Base-by-base conservation (phyloP, 768 basidiomycete species). In the Leccinum uliginosum region DNA sequence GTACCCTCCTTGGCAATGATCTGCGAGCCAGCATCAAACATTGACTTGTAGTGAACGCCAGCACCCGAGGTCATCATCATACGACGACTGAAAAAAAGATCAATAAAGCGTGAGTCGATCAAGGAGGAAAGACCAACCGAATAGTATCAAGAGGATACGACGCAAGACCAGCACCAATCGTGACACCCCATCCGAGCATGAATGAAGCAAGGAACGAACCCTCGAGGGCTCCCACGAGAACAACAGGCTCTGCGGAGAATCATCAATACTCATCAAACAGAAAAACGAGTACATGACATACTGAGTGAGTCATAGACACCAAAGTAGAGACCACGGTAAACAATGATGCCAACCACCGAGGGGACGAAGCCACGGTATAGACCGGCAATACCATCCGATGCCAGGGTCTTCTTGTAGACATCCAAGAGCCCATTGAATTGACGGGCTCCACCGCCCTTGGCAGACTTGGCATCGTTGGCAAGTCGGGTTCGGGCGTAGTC, bases 21-120 rank as follows among this genome's bases (percentile, higher is more conserved):
- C 75, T 97, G 93, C 29, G 89, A 83, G 59, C 86, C 93, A 71
- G 95, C 95, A 70, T 98, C 95, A 75, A 96, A 89, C 94, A 98
- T 98, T 66, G 91, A 92, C 83, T 95, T 96, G 88, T 98, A 98
- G 87, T 98, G 94, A 59, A 89, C 85, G 68, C 84, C 83, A 68
- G 85, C 88, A 67, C 96, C 97, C 23, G 96, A 98, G 35, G 97
- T 98, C 96, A 98, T 98, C 97, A 99, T 99, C 97, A 99, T 99
- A 67, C 97, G 93, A 88, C 97, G 95, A 88, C 96, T 95, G 66
- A 63, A 71, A 12, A 68, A 21, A 67, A 65, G 59, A 52, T 56
- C 52, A 54, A 56, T 32, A 23, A 38, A 49, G 30, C 45, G 4
- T 49, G 4, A 46, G 23, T 9, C 4, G 43, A 44, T 29, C 23